Base-by-base conservation (phyloP, 2,329 filamentous ascomycete species). In the Colletotrichum acutatum region DNA sequence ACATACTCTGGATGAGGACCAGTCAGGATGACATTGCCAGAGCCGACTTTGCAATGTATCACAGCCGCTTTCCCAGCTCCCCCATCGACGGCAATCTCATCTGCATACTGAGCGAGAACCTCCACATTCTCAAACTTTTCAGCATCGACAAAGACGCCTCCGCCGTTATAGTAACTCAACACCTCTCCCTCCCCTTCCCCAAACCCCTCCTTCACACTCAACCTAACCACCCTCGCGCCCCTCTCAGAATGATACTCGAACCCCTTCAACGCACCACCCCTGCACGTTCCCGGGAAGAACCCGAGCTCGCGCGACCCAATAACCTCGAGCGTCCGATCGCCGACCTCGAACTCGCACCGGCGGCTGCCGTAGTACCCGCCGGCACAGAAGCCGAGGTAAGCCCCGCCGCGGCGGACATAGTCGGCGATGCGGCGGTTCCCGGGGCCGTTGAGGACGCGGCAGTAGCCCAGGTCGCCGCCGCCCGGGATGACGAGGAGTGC, bases 381-480 rank as follows among this genome's bases (percentile, higher is more conserved):
- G 2, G 97, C 97, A 80, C 97, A 99, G 78, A 99, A 92, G 0
- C 97, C 97, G 2, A 99, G 88, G 79, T 97, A 99, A 0, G 90
- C 87, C 19, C 97, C 97, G 32, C 97, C 97, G 34, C 90, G 88
- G 72, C 95, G 93, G 62, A 99, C 94, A 79, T 93, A 99, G 76
- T 96, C 92, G 68, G 88, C 86, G 81, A 99, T 98, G 76, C 90
- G 89, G 46, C 93, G 89, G 82, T 98, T 99, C 1, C 96, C 97
- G 65, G 91, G 87, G 46, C 97, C 97, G 81, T 98, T 97, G 75
- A 99, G 88, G 2, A 91, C 91, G 32, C 93, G 91, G 82, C 95
- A 97, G 82, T 98, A 99, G 62, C 93, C 94, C 64, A 97, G 87
- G 80, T 99, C 97, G n/a, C 94, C 96, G 37, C 97, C 97, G 26